Evolutionary conservation across 1,139 yeast species (phyloP).

Genomic region (Saccharomyces hybrid): DNA sequence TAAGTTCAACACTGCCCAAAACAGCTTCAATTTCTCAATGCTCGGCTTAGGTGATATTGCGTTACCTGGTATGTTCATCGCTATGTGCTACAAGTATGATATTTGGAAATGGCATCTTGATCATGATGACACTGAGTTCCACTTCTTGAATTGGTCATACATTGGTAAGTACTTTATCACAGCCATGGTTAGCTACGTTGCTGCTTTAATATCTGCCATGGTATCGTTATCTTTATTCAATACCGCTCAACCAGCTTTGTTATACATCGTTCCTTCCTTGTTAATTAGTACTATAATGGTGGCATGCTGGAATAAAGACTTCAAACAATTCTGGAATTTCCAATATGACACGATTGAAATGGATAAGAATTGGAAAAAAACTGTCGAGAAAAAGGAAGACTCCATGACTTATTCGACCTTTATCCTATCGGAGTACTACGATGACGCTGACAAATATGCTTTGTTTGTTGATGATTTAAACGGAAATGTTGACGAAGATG

Average conservation of each 20-base stretch:
- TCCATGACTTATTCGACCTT: slow-evolving; percentile 12
- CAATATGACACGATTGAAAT: slow-evolving; percentile 20
- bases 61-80: slow-evolving; percentile 22
- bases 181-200: slow-evolving; percentile 32
- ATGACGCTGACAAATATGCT: slow-evolving; percentile 15
- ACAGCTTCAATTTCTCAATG: slow-evolving; percentile 31
- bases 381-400: background rate
- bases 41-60: slow-evolving; percentile 43
- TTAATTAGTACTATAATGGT: slow-evolving; percentile 32
- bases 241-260: slow-evolving; percentile 59
- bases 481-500: slow-evolving; percentile 7
- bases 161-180: slow-evolving; percentile 18
- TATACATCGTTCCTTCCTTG: slow-evolving; percentile 53
- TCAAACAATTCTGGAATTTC: slow-evolving; percentile 36
- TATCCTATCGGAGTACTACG: slow-evolving; percentile 12
- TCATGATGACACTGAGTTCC: slow-evolving; percentile 20
- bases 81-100: slow-evolving; percentile 24
- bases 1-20: slow-evolving; percentile 6
- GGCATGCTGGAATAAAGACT: slow-evolving; percentile 38
- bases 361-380: slow-evolving; percentile 6
- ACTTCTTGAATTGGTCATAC: slow-evolving; percentile 17
- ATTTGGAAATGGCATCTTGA: slow-evolving; percentile 23
- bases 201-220: slow-evolving; percentile 42
- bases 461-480: slow-evolving; percentile 1
- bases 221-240: slow-evolving; percentile 35